Conservation (phyloP, 306 rosid species). For the Parietaria judaica region DNA sequence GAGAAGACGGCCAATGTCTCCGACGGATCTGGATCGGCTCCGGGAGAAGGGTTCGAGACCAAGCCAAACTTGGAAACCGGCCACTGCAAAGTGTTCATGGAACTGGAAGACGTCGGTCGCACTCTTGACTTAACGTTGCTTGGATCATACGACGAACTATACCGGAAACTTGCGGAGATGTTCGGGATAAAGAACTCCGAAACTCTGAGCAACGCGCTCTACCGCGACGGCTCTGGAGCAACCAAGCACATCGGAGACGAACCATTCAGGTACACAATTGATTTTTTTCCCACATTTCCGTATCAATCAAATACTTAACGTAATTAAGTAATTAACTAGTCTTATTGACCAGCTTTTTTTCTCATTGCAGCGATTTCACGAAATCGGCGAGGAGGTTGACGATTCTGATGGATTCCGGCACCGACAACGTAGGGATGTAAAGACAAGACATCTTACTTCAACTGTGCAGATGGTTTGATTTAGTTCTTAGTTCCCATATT, state of each 20-base stretch:
- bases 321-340: too few relatives aligned
- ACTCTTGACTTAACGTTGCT: constrained; percentile 59
- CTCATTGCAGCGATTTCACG: constrained; percentile 53
- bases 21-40: constrained; percentile 46
- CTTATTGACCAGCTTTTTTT: constrained; percentile 12
- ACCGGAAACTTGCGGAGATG: constrained; percentile 59
- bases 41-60: constrained; percentile 48
- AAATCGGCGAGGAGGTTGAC: constrained; percentile 74
- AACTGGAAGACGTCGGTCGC: constrained; percentile 67
- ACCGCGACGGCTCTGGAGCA: constrained; percentile 51
- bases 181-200: constrained; percentile 61
- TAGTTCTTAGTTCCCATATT: constrained; percentile 18
- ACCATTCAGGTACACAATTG: constrained; percentile 44
- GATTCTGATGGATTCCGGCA: constrained; percentile 70
- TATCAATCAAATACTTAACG: too few relatives aligned
- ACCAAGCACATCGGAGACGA: constrained; percentile 73
- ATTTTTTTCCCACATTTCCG: not conserved
- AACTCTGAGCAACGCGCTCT: constrained; percentile 47
- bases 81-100: constrained; percentile 73
- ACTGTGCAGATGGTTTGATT: constrained; percentile 49
- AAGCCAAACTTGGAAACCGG: constrained; percentile 45
- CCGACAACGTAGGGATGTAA: constrained; percentile 54
- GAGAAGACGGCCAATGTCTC: constrained; percentile 39
- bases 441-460: constrained; percentile 19
- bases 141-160: constrained; percentile 53